These are phyloP conservation scores for Exophiala sp. DNA, from an alignment of 2,329 filamentous ascomycete genomes.

Conservation along the genomic window DNA sequence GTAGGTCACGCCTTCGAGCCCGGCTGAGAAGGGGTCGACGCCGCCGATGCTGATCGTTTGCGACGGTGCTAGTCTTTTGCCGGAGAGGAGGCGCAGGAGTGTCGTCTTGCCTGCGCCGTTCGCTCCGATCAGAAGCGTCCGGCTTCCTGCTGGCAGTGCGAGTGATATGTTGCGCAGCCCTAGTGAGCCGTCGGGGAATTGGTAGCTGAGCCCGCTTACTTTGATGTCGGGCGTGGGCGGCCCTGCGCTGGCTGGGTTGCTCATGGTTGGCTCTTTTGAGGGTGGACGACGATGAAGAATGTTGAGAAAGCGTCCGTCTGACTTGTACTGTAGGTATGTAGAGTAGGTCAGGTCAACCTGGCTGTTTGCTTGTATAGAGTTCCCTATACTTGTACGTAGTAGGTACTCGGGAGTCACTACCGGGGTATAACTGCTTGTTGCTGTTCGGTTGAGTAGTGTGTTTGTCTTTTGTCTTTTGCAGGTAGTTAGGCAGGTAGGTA, in stretches of 20 bases:
- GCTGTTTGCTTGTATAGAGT: too few species aligned
- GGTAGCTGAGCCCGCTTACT: constrained; percentile 74
- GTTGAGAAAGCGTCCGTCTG: too few species aligned
- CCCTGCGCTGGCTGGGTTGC: background rate
- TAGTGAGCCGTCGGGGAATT: constrained; percentile 76
- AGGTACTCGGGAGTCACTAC: too few species aligned
- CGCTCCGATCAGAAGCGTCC: constrained; percentile 85
- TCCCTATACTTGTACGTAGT: too few species aligned
- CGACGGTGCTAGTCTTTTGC: constrained; percentile 82
- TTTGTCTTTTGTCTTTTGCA: too few species aligned
- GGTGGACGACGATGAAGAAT: too few species aligned
- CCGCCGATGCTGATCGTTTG: constrained; percentile 70
- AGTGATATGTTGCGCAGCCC: constrained; percentile 70
- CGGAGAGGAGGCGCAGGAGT: constrained; percentile 84
- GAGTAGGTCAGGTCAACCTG: too few species aligned
- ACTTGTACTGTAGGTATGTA: too few species aligned
- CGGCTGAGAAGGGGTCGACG: constrained; percentile 84
- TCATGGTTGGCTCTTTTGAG: too few species aligned
- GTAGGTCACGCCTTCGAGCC: constrained; percentile 91
- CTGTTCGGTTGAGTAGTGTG: too few species aligned
- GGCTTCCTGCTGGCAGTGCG: constrained; percentile 70
- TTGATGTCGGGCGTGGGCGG: constrained; percentile 54
- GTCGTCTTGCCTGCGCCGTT: constrained; percentile 98
- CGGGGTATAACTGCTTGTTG: too few species aligned
- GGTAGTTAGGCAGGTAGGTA: too few species aligned